These are phyloP conservation scores for Pyrus hybrid DNA, from an alignment of 331 rosid species.

Conservation along the genomic window DNA sequence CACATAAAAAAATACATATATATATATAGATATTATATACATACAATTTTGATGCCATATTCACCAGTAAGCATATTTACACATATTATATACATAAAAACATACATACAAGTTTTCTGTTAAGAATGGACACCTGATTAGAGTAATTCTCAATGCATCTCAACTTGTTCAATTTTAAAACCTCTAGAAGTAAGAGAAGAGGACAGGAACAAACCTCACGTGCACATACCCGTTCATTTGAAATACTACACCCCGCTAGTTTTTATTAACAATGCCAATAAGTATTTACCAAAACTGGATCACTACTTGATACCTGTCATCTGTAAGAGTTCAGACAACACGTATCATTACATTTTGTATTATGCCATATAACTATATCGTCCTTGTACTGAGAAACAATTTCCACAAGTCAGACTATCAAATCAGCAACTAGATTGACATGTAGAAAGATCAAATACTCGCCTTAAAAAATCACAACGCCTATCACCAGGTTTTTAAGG, in stretches of 20 bases:
- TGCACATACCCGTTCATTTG: slow-evolving; percentile 3
- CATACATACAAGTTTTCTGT: no score
- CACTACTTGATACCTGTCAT: slow-evolving; percentile 13
- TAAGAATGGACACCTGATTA: no score
- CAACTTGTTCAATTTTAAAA: background rate
- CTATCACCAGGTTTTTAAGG: background rate
- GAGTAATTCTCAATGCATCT: background rate
- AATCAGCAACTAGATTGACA: background rate
- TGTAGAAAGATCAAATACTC: background rate
- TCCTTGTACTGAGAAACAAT: background rate
- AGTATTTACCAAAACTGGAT: slow-evolving; percentile 9
- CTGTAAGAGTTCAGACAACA: slow-evolving; percentile 21
- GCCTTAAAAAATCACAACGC: background rate
- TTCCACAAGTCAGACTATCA: background rate
- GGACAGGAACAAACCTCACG: slow-evolving; percentile 10
- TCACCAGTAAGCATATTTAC: background rate
- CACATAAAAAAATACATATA: background rate
- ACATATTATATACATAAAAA: no score
- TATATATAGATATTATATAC: background rate
- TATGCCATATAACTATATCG: background rate
- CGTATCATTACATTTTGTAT: background rate
- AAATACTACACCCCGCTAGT: slow-evolving; percentile 2
- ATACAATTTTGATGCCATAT: background rate
- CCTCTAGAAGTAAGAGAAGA: background rate
- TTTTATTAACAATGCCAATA: slow-evolving; percentile 4